Conservation (phyloP, 495 filamentous ascomycete species). For the Bacidia rubella region DNA sequence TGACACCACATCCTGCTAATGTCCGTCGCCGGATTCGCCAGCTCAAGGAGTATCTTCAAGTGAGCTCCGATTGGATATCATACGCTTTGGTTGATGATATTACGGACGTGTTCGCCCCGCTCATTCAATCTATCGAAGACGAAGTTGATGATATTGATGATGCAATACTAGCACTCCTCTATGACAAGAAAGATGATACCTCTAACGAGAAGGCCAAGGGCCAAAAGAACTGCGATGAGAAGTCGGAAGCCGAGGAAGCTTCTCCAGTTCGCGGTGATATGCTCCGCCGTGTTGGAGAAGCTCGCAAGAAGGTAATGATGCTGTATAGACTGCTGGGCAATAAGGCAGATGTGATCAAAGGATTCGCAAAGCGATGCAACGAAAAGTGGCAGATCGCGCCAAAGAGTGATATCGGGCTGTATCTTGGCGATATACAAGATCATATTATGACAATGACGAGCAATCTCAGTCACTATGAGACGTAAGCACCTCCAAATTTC, state of each 20-base stretch:
- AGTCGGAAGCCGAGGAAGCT: slow-evolving; percentile 29
- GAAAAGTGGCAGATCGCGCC: slow-evolving; percentile 97
- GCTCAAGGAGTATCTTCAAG: slow-evolving; percentile 82
- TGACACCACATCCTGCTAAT: slow-evolving; percentile 88
- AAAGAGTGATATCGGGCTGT: slow-evolving; percentile 85
- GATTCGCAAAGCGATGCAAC: slow-evolving; percentile 96
- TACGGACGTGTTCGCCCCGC: slow-evolving; percentile 83
- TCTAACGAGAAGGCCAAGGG: slow-evolving; percentile 17
- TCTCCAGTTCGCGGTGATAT: slow-evolving; percentile 57
- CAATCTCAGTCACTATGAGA: slow-evolving; percentile 90
- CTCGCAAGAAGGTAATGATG: slow-evolving; percentile 91
- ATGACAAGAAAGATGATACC: slow-evolving; percentile 28
- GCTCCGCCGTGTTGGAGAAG: slow-evolving; percentile 81
- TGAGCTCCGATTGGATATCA: slow-evolving; percentile 94
- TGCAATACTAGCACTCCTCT: slow-evolving; percentile 63
- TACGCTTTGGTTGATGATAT: slow-evolving; percentile 98
- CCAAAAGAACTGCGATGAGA: slow-evolving; percentile 27
- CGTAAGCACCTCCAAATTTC: slow-evolving; percentile 33
- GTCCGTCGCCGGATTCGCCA: slow-evolving; percentile 87
- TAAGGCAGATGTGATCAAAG: slow-evolving; percentile 97
- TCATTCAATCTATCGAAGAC: slow-evolving; percentile 78
- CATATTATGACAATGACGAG: slow-evolving; percentile 97
- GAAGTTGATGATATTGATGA: slow-evolving; percentile 87
- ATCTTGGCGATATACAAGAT: slow-evolving; percentile 95
- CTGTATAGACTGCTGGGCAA: slow-evolving; percentile 86